A percentile compares a stretch with the other conserved stretches of the same genome.
Evolutionary conservation across 352 stramenopile species (phyloP).

Genomic region (Pilasporangium apinafurcum): DNA sequence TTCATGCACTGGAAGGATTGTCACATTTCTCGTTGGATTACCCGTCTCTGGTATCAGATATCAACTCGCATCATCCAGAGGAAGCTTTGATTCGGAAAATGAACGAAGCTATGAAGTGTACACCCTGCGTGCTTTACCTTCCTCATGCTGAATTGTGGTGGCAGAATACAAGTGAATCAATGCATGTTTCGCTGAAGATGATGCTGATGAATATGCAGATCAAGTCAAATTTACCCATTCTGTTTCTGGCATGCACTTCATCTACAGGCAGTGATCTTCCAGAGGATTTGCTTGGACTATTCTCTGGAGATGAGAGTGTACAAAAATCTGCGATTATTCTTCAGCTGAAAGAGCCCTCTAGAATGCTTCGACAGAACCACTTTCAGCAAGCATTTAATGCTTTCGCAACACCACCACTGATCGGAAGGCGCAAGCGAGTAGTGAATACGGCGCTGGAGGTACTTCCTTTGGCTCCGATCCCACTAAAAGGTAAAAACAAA

Average conservation of each 20-base stretch:
- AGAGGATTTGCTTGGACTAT: conserved; percentile 46
- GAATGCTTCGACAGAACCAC: conserved; percentile 25
- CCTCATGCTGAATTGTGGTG: conserved; percentile 76
- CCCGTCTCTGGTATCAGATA: conserved; percentile 62
- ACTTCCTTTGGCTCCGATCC: conserved; percentile 48
- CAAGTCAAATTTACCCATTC: conserved; percentile 55
- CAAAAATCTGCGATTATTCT: conserved; percentile 36
- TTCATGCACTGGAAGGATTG: conserved; percentile 72
- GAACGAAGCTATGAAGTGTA: conserved; percentile 64
- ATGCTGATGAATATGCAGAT: conserved; percentile 72
- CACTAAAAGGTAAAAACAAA: conserved; percentile 17
- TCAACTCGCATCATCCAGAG: conserved; percentile 53
- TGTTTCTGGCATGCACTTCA: conserved; percentile 74
- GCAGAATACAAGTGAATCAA: conserved; percentile 61
- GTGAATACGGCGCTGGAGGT: conserved; percentile 31
- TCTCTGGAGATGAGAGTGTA: conserved; percentile 34
- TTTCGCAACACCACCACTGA: conserved; percentile 41
- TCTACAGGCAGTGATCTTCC: conserved; percentile 32
- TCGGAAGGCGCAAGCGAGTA: conserved; percentile 3
- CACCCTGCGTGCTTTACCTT: conserved; percentile 76
- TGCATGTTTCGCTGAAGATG: conserved; percentile 75
- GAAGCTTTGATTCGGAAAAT: conserved; percentile 76
- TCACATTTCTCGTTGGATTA: conserved; percentile 81
- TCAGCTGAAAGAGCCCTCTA: conserved; percentile 24
- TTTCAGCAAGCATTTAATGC: conserved; percentile 59